These are phyloP conservation scores for Picea abies DNA, from an alignment of 83 land plant species.

Conservation along the genomic window DNA sequence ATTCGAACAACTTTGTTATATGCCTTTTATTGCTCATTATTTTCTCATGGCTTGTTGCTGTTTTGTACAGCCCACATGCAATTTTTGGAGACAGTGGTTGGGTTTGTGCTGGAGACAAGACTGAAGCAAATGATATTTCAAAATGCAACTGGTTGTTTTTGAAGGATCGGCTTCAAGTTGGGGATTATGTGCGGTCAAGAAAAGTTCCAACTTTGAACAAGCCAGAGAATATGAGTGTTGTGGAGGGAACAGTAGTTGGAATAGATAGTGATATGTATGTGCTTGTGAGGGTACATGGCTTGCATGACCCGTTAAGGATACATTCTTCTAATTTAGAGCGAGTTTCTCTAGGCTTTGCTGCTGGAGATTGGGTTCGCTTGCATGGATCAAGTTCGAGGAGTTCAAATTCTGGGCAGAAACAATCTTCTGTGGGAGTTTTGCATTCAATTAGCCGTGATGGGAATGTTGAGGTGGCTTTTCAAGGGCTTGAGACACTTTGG, in stretches of 20 bases:
- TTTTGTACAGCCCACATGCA: constrained; percentile 43
- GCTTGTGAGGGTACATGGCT: constrained; percentile 64
- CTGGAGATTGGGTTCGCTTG: constrained; percentile 72
- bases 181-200: constrained; percentile 69
- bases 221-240: constrained; percentile 51
- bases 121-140: neutral
- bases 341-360: constrained; percentile 53
- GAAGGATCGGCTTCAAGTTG: constrained; percentile 58
- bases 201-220: constrained; percentile 43
- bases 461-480: constrained; percentile 48
- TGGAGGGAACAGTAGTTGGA: constrained; percentile 66
- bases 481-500: constrained; percentile 72
- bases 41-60: constrained; percentile 15
- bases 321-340: constrained; percentile 58
- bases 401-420: constrained; percentile 26
- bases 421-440: constrained; percentile 62
- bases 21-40: neutral
- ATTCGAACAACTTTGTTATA: neutral
- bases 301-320: constrained; percentile 62
- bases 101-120: constrained; percentile 25
- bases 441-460: constrained; percentile 66
- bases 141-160: constrained; percentile 49
- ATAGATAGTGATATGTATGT: constrained; percentile 44
- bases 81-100: constrained; percentile 23
- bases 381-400: constrained; percentile 25